Evolutionary conservation across 2,329 filamentous ascomycete species (phyloP), one percentile per base, ranked within the genome.

Genomic region (Exutisphaerella laricina): DNA sequence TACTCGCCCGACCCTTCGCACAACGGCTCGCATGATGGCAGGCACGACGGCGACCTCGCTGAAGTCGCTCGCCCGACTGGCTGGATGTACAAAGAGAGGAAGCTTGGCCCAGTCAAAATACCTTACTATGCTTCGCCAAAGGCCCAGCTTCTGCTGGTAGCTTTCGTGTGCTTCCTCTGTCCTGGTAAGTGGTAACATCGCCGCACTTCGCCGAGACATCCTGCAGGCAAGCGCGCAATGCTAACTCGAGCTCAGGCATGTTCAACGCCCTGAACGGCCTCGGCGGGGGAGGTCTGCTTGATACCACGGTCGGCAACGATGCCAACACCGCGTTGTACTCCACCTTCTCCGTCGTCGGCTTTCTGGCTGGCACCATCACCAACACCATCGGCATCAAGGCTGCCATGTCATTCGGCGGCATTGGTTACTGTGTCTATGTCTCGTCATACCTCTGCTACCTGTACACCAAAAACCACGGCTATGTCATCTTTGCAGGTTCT

Each of bases 361-460:
- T 81, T 69, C 78, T 80, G 50, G 77, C 77, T 34, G 79, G 78
- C 43, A 89, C 84, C 39, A 77, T 89, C 58, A 82, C 83, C 67
- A 92, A 92, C 69, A 78, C 77, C 51, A 71, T 88, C 41, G 86
- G 85, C 43, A 76, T 88, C 49, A 78, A 77, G 57, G 60, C 74
- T 32, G 83, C 84, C 12, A 69, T 90, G 38, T 73, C 78, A 4
- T 74, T 89, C 51, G 85, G 85, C 49, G 85, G 85, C 10, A 64
- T 88, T 39, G 85, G 86, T 41, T 90, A 90, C 69, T 80, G 77
- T 59, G 70, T 89, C 63, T 88, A 89, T 62, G 75, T 83, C 33
- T 77, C 80, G 35, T 78, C 77, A 41, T 84, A 87, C 66, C 71
- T 88, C 29, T 75, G 70, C 67, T 88, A 82, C 67, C 80, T 78